Evolutionary conservation across 2,329 filamentous ascomycete genomes (phyloP), one percentile per base, ranked within the genome.

Genomic region (Fusarium sp.): DNA sequence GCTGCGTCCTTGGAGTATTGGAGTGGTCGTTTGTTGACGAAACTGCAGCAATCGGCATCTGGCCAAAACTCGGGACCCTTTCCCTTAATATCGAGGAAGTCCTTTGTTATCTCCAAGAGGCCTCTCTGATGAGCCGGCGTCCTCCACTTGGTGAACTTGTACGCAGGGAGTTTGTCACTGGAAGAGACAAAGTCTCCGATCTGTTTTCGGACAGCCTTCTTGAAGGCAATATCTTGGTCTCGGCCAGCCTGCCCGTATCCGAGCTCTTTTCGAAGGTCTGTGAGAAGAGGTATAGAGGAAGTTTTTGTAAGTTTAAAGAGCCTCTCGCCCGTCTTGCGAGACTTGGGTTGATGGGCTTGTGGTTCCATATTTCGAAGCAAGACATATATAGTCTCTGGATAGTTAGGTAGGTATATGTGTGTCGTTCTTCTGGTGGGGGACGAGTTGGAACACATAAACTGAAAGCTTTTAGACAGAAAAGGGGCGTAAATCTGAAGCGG

Each of bases 61-160:
- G 68, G 68, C 68, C 68, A 70, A 34, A 58, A 69, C 9, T 61
- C 40, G 4, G 4, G 4, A 6, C 67, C 67, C 19, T 61, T 69
- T 4, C 36, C 43, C 13, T 68, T 31, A 3, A 26, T 36, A 6
- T 58, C 31, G 5, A 69, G 55, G 8, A 69, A 69, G n/a, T 53
- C 34, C 6, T 44, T 46, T 3, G 61, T 53, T 35, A 69, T 42
- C 12, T 69, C 64, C n/a, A 52, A 24, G 15, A 69, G 49, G 3
- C 61, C 67, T 31, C 36, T 47, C 6, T 68, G 64, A 9, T 69
- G 67, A 7, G 15, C 8, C 22, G 38, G 34, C 1, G n/a, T 28
- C 26, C 24, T 60, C 67, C 67, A 69, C 38, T 35, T 47, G 3
- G 54, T 42, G 11, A 68, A 43, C 7, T 45, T 54, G 1, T 42